These are phyloP conservation scores for Haplosporangium sp. DNA, from an alignment of 371 early-diverging fungal genomes.

Conservation along the genomic window DNA sequence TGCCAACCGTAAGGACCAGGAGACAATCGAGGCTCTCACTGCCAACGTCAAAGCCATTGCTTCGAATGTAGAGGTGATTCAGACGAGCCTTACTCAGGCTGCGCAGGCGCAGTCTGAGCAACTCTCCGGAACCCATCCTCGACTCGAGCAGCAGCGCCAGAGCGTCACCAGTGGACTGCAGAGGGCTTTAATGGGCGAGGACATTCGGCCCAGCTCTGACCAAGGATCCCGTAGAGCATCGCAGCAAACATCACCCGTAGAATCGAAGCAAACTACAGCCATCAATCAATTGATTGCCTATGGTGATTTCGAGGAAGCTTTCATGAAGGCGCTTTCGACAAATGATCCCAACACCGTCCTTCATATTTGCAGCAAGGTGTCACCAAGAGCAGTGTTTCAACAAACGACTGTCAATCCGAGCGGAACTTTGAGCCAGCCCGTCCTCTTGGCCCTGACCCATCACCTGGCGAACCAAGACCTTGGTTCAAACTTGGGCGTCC, in stretches of 20 bases:
- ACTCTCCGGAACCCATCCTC: neutral
- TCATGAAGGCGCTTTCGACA: slow-evolving; percentile 47
- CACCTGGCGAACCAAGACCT: slow-evolving; percentile 44
- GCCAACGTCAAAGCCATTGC: slow-evolving; percentile 18
- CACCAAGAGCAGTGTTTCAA: slow-evolving; percentile 47
- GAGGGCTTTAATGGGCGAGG: slow-evolving; percentile 36
- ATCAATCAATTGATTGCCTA: slow-evolving; percentile 42
- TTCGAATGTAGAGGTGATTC: slow-evolving; percentile 26
- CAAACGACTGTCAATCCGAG: slow-evolving; percentile 27
- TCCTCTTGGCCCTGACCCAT: slow-evolving; percentile 40
- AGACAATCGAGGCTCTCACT: slow-evolving; percentile 19
- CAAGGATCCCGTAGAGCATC: slow-evolving; percentile 40
- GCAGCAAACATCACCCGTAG: slow-evolving; percentile 38
- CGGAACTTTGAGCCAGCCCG: slow-evolving; percentile 47
- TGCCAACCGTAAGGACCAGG: slow-evolving; percentile 34
- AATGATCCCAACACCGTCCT: slow-evolving; percentile 31
- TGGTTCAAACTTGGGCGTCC: slow-evolving; percentile 30
- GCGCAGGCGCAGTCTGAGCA: slow-evolving; percentile 27
- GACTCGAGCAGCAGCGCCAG: slow-evolving; percentile 28
- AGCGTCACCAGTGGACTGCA: slow-evolving; percentile 37
- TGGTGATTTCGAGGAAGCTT: slow-evolving; percentile 48
- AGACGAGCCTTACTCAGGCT: slow-evolving; percentile 23
- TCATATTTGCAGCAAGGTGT: slow-evolving; percentile 40
- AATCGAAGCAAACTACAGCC: slow-evolving; percentile 24
- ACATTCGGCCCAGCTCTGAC: neutral